Evolutionary conservation across 2,329 filamentous ascomycete species (phyloP).

Genomic region (Leptodontidium sp.): DNA sequence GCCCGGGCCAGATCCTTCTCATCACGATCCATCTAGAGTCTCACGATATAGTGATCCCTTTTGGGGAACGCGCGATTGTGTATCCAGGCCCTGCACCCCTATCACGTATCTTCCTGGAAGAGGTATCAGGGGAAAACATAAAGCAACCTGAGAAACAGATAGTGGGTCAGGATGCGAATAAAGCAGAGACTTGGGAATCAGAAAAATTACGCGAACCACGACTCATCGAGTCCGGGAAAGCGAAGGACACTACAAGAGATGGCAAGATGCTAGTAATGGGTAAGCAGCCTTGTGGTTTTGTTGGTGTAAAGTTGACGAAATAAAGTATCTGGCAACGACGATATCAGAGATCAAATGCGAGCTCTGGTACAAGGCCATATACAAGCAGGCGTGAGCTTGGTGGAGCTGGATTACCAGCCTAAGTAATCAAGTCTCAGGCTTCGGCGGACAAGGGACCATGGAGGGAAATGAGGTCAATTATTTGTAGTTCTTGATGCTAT

Average conservation of each 20-base stretch:
- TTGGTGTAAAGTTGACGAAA: background rate
- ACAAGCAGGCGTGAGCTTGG: background rate
- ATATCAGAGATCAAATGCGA: constrained; percentile 10
- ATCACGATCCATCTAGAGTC: background rate
- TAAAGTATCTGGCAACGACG: constrained; percentile 5
- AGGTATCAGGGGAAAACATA: constrained; percentile 11
- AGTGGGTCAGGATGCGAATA: background rate
- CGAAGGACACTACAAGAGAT: constrained; percentile 11
- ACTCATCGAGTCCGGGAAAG: background rate
- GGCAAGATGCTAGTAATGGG: constrained; percentile 16
- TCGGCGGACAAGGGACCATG: background rate
- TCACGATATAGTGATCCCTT: background rate
- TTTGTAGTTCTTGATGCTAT: background rate
- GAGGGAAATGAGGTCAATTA: constrained; percentile 4
- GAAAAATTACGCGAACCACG: constrained; percentile 1
- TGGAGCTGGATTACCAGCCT: constrained; percentile 7
- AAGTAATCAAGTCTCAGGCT: constrained; percentile 7
- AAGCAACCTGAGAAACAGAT: constrained; percentile 1
- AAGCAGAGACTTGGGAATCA: background rate
- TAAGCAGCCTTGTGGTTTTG: background rate
- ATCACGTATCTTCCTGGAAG: background rate
- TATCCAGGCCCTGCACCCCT: constrained; percentile 4
- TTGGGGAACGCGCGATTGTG: constrained; percentile 3
- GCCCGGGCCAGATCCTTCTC: background rate
- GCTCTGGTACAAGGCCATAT: background rate